Conservation (phyloP, 2,329 filamentous ascomycete genomes). For the Stemphylium beticola region DNA sequence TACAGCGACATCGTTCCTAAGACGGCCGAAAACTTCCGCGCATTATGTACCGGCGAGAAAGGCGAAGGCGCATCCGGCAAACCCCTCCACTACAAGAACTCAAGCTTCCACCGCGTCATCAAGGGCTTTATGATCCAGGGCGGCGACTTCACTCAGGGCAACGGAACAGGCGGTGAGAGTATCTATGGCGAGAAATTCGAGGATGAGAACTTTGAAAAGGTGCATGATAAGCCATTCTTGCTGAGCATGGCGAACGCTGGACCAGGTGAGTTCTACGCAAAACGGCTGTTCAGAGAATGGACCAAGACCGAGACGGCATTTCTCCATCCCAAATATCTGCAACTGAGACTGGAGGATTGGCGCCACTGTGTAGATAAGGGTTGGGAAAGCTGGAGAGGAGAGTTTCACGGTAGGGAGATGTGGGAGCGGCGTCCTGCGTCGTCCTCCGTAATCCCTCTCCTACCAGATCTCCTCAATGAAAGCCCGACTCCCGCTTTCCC, state of each 20-base stretch:
- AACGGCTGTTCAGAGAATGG: no score
- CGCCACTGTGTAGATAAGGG: no score
- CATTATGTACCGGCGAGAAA: constrained; percentile 94
- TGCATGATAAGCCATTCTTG: constrained; percentile 92
- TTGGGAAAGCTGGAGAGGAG: no score
- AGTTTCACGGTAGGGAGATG: no score
- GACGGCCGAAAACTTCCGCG: constrained; percentile 95
- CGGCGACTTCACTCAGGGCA: constrained; percentile 93
- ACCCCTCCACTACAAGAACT: constrained; percentile 90
- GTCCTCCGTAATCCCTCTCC: no score
- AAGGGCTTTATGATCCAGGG: constrained; percentile 99
- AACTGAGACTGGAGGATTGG: no score
- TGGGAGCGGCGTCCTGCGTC: no score
- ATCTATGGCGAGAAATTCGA: constrained; percentile 98
- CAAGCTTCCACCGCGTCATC: constrained; percentile 93
- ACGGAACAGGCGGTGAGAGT: constrained; percentile 94
- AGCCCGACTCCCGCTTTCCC: no score
- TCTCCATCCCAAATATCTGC: no score
- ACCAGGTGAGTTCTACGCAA: constrained; percentile 65
- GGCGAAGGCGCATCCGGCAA: constrained; percentile 81
- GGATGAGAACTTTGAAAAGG: constrained; percentile 91
- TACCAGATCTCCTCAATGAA: no score
- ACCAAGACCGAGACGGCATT: no score
- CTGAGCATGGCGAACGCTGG: constrained; percentile 98
- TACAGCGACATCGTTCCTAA: constrained; percentile 73